These are phyloP conservation scores for Ceratonia siliqua DNA, from an alignment of 306 rosid species.

Conservation along the genomic window DNA sequence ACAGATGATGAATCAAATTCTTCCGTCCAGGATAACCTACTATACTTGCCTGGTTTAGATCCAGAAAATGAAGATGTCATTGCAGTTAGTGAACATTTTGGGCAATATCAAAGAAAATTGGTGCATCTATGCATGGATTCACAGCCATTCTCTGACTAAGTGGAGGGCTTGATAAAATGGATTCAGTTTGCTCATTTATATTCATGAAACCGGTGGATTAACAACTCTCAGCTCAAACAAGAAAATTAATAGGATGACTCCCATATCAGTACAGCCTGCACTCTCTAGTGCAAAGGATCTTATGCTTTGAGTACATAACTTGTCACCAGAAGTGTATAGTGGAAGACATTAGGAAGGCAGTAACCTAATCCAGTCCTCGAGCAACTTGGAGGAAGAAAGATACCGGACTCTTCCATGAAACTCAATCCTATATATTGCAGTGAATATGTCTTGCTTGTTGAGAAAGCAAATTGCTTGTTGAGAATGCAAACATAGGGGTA, in stretches of 20 bases:
- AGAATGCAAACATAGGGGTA: slow-evolving; percentile 19
- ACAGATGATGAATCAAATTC: slow-evolving; percentile 61
- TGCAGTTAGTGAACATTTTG: slow-evolving; percentile 81
- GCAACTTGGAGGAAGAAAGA: slow-evolving; percentile 28
- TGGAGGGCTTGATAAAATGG: slow-evolving; percentile 7
- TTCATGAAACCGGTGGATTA: slow-evolving; percentile 10
- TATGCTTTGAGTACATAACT: slow-evolving; percentile 12
- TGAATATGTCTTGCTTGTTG: slow-evolving; percentile 21
- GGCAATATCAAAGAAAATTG: slow-evolving; percentile 82
- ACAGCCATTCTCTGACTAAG: slow-evolving; percentile 69
- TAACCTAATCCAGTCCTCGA: background rate
- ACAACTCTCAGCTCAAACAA: slow-evolving; percentile 5
- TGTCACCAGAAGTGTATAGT: background rate
- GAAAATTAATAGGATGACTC: slow-evolving; percentile 23
- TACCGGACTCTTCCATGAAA: slow-evolving; percentile 14
- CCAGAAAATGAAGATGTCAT: slow-evolving; percentile 80
- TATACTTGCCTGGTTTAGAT: slow-evolving; percentile 64
- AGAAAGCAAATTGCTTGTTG: slow-evolving; percentile 10
- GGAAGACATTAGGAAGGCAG: slow-evolving; percentile 22
- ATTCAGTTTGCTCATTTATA: slow-evolving; percentile 21
- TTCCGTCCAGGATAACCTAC: slow-evolving; percentile 47
- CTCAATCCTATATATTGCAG: slow-evolving; percentile 21
- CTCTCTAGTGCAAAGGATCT: slow-evolving; percentile 11
- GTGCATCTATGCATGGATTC: slow-evolving; percentile 98
- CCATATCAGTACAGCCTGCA: slow-evolving; percentile 9